Base-by-base conservation (phyloP, 177 flowering plant genomes). In the Vitis hybrid region DNA sequence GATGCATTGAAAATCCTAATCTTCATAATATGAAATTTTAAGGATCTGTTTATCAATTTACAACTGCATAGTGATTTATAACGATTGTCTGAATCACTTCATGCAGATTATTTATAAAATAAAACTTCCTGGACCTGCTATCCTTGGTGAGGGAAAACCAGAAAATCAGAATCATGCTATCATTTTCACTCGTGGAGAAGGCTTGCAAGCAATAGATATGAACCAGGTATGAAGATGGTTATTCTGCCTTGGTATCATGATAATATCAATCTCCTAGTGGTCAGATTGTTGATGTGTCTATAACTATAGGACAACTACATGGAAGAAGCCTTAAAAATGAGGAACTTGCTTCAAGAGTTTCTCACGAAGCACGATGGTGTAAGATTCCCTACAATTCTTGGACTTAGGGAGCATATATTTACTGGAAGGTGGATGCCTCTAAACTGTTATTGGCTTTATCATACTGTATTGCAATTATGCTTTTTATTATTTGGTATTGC, bases 101-200 rank as follows among this genome's bases (percentile, higher is more conserved):
- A 8, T 58, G 56, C 84, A 95, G 98, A 90, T 85, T 32, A 88
- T 96, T 64, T 96, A 96, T 80, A 79, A 82, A n/a, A 96, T 96
- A 68, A 96, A 88, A 79, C 97, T 96, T 71, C 99, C 99, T 1
- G 98, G 99, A 49, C 95, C 88, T 70, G 93, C 98, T 24, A 93
- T 96, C 40, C 74, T 96, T 75, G 98, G 99, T 62, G 99, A 96
- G 81, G 99, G 99, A 55, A 96, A 96, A 77, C 99, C 98, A 24
- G 98, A 96, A 78, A 93, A 96, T 78, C 99, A 96, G 81, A 96
- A 92, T 72, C 99, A 96, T 86, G 98, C 98, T n/a, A 89, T 93
- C 48, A 88, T 96, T 76, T 93, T 93, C 78, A 88, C 99, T 7
- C 97, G 99, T 60, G 99, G 99, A 35, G 99, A 96, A 77, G 99